These are phyloP conservation scores for Aegle marmelos DNA, from an alignment of 345 rosid genomes.

Conservation along the genomic window DNA sequence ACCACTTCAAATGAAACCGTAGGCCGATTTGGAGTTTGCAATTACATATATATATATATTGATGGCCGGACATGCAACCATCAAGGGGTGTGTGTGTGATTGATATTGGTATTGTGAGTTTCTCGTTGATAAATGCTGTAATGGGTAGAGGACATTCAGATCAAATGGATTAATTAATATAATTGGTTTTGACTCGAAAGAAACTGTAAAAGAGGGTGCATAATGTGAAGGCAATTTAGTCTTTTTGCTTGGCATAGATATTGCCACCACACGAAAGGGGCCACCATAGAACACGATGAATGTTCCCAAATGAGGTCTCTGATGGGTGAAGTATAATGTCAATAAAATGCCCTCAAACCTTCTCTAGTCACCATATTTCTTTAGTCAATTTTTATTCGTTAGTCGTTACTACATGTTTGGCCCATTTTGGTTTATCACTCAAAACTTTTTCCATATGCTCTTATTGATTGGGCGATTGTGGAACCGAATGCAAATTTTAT, in stretches of 20 bases:
- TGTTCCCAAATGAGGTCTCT: too few species aligned
- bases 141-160: constrained; percentile 15
- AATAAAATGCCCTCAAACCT: too few species aligned
- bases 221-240: neutral
- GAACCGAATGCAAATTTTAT: neutral
- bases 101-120: too few species aligned
- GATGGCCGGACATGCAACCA: constrained; percentile 18
- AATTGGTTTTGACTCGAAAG: neutral
- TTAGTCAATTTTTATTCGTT: too few species aligned
- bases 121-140: neutral
- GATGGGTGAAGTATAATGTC: too few species aligned
- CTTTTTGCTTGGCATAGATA: neutral
- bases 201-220: too few species aligned
- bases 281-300: too few species aligned
- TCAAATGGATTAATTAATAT: neutral
- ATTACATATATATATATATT: constrained; percentile 4
- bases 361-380: too few species aligned
- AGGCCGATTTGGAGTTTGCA: neutral
- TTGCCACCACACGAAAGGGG: neutral
- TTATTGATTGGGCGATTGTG: neutral
- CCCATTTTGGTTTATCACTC: too few species aligned
- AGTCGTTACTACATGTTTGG: too few species aligned
- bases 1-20: neutral
- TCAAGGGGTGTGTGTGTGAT: too few species aligned
- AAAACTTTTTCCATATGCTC: too few species aligned